These are phyloP conservation scores for Madurella mycetomatis DNA, from an alignment of 2,329 filamentous ascomycete genomes.

Conservation along the genomic window DNA sequence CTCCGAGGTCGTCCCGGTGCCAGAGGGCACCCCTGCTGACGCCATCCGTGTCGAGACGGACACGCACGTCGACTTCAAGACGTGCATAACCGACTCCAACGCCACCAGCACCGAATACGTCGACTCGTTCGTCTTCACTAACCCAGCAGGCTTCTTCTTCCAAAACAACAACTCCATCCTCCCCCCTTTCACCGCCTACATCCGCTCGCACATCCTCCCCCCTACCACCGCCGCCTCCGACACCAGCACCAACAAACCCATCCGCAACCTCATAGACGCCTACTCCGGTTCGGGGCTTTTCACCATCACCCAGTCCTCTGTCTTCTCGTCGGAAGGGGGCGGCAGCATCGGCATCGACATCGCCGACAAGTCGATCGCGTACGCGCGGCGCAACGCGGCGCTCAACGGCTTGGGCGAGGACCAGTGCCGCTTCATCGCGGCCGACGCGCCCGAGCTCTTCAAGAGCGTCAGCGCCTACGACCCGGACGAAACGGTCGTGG, in stretches of 20 bases:
- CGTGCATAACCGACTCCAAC: conserved; percentile 83
- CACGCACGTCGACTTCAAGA: conserved; percentile 70
- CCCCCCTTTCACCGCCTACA: conserved; percentile 77
- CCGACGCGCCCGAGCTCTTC: conserved; percentile 83
- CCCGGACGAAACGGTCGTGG: conserved; percentile 79
- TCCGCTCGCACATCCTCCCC: conserved; percentile 72
- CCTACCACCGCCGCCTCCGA: conserved; percentile 26
- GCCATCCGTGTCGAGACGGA: conserved; percentile 51
- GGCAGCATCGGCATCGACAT: conserved; percentile 90
- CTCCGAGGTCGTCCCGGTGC: conserved; percentile 28
- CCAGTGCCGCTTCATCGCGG: conserved; percentile 80
- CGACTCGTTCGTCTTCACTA: conserved; percentile 77
- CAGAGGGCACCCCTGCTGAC: conserved; percentile 35
- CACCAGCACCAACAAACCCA: conserved; percentile 35
- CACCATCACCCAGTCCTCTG: conserved; percentile 82
- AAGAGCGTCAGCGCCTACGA: conserved; percentile 63
- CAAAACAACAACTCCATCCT: conserved; percentile 99
- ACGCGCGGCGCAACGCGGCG: conserved; percentile 70
- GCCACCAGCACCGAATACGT: conserved; percentile 83
- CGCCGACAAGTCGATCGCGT: conserved; percentile 69
- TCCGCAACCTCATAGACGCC: conserved; percentile 91
- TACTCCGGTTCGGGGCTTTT: conserved; percentile 98
- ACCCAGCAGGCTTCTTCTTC: conserved; percentile 93
- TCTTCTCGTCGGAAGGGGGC: conserved; percentile 60
- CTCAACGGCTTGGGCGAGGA: conserved; percentile 65